Evolutionary conservation across 768 basidiomycete genomes (phyloP).

Genomic region (Auriculariales sp.): DNA sequence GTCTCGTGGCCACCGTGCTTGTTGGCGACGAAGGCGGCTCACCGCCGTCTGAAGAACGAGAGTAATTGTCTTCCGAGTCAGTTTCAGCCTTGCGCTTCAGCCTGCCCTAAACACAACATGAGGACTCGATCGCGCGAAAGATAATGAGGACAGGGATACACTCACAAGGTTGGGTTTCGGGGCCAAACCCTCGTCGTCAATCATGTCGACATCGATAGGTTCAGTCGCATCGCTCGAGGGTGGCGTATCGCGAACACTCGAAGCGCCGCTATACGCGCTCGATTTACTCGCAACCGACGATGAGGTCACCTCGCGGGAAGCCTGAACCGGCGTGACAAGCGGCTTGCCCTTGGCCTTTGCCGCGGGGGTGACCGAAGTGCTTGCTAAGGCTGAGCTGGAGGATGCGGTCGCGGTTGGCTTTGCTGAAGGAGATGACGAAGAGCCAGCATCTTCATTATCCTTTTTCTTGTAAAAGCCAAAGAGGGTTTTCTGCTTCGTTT

Average conservation of each 20-base stretch:
- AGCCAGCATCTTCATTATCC: no score
- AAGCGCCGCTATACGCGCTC: no score
- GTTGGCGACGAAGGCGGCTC: constrained; percentile 14
- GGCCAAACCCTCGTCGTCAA: constrained; percentile 28
- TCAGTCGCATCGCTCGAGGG: constrained; percentile 73
- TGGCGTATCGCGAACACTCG: constrained; percentile 37
- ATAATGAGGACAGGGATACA: constrained; percentile 1
- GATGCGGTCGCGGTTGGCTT: no score
- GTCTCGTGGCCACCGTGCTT: background rate
- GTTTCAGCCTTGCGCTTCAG: constrained; percentile 50
- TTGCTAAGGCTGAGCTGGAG: no score
- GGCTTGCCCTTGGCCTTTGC: background rate
- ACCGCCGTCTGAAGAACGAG: constrained; percentile 16
- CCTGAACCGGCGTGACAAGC: background rate
- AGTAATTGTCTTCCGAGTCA: constrained; percentile 23
- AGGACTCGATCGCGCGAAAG: constrained; percentile 5
- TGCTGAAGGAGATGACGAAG: no score
- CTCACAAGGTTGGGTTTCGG: constrained; percentile 12
- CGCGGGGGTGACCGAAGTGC: no score
- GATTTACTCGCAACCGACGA: background rate
- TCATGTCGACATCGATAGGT: constrained; percentile 64
- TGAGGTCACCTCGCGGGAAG: background rate
- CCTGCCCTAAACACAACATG: background rate
- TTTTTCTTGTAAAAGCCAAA: constrained; percentile 51
- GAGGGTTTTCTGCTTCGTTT: constrained; percentile 57